Base-by-base conservation (phyloP, 371 early-diverging fungal species). In the Mortierella sp. region DNA sequence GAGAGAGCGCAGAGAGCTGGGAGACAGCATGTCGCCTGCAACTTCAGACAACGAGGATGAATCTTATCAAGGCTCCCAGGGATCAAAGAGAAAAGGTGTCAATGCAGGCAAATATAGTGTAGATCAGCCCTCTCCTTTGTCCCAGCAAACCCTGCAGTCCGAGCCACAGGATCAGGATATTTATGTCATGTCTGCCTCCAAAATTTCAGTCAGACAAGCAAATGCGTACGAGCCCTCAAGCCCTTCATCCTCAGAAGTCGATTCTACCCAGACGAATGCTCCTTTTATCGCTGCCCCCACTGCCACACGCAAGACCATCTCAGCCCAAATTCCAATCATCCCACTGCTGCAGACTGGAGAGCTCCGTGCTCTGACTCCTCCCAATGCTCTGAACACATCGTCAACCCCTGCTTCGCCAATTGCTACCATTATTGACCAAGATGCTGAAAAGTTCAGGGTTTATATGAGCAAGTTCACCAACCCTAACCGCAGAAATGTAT, bases 11-110 rank as follows among this genome's bases (percentile, higher is more conserved):
- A 68, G 65, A 40, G 75, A 75, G 10, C 10, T 47, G 8, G 55
- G 56, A 7, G 81, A 80, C 28, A 68, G 10, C 26, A 8, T 70
- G 40, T 60, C 77, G 1, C 81, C 81, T 13, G 65, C 37, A 2
- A 68, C 43, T 0, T 80, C 81, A 0, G 81, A 80, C 55, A 80
- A 80, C 26, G 81, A 80, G 35, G 81, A 80, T 19, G 81, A 80
- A 3, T n/a, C 58, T 0, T 59, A 42, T 8, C 74, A 61, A 19
- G 10, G 61, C 12, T 32, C 56, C 1, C 70, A 61, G n/a, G 54
- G 57, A 1, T 7, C 19, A 17, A 28, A 54, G 22, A 66, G 31
- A 26, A 76, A 70, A 58, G 63, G 58, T 8, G 37, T 28, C 10
- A 22, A 47, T 26, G 51, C 51, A 2, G 43, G 26, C 51, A 71